These are phyloP conservation scores for Chenopodium suecicum DNA, from an alignment of 148 eudicot species.

Conservation along the genomic window DNA sequence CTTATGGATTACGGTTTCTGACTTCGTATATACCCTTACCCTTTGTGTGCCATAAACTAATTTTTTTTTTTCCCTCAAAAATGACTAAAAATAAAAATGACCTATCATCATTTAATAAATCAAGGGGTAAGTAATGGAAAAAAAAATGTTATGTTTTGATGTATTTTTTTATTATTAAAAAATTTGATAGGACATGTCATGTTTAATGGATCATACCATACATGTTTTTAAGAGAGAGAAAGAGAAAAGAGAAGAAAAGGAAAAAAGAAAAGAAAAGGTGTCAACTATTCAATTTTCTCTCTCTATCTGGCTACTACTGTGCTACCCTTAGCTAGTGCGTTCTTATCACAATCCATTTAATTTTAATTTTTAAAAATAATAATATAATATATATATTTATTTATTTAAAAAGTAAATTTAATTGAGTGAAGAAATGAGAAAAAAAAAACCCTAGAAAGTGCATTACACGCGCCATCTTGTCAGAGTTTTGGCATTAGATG, in stretches of 20 bases:
- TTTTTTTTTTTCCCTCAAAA: no score
- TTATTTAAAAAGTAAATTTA: not conserved
- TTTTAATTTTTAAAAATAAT: not conserved
- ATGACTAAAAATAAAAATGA: no score
- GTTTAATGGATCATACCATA: slow-evolving; percentile 18
- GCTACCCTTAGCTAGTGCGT: slow-evolving; percentile 25
- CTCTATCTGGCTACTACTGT: slow-evolving; percentile 19
- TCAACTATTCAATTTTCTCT: slow-evolving; percentile 1
- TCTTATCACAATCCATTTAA: slow-evolving; percentile 31
- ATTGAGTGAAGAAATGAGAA: not conserved
- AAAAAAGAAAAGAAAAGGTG: slow-evolving; percentile 19
- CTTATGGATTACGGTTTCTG: no score
- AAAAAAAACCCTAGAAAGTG: slow-evolving; percentile 28
- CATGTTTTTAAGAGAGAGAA: slow-evolving; percentile 21
- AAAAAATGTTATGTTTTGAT: not conserved
- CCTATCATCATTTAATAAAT: no score
- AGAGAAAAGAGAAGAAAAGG: not conserved
- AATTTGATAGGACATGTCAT: slow-evolving; percentile 25
- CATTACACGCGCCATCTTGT: slow-evolving; percentile 26
- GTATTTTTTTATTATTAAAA: not conserved
- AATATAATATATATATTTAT: not conserved
- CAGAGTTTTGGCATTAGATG: slow-evolving; percentile 28
- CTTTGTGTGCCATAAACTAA: no score
- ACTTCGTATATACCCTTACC: no score
- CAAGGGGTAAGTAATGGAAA: no score